Conservation (phyloP, 352 stramenopile genomes). For the Phytophthora cajani region DNA sequence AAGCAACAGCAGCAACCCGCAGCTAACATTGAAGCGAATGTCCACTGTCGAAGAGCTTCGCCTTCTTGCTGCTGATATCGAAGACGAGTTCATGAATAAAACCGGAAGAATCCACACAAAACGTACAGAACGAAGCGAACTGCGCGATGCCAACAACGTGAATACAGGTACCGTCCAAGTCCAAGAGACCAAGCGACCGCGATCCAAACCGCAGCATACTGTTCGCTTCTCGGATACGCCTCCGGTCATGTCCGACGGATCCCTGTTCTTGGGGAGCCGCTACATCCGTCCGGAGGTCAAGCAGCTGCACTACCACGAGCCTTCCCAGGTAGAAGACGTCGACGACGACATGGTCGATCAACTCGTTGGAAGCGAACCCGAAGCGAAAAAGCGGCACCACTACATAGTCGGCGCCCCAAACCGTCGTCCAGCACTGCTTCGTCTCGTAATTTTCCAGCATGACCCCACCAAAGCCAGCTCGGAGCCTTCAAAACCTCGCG, state of each 20-base stretch:
- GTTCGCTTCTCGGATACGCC: conserved; percentile 40
- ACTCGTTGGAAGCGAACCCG: conserved; percentile 24
- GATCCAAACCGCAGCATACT: conserved; percentile 4
- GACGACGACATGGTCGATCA: conserved; percentile 31
- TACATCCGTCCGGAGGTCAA: conserved; percentile 55
- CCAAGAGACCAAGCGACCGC: neutral
- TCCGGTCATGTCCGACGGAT: conserved; percentile 40
- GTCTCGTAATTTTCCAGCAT: conserved; percentile 37
- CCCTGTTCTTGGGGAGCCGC: conserved; percentile 48
- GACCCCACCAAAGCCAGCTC: conserved; percentile 16
- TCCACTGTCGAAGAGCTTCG: conserved; percentile 31
- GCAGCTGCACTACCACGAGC: conserved; percentile 22
- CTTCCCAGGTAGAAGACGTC: conserved; percentile 30
- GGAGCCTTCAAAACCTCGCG: conserved; percentile 8
- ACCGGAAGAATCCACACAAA: conserved; percentile 6
- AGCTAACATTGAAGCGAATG: conserved; percentile 15
- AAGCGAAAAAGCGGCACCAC: neutral
- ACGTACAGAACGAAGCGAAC: neutral
- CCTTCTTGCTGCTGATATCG: conserved; percentile 32
- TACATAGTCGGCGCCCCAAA: neutral
- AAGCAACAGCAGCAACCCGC: conserved; percentile 5
- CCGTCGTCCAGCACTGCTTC: conserved; percentile 13
- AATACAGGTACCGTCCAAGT: neutral
- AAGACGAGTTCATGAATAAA: conserved; percentile 30
- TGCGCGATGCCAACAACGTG: neutral